phyloP scores from a whole-genome alignment of 345 rosid genomes.

The Aegle marmelos region DNA sequence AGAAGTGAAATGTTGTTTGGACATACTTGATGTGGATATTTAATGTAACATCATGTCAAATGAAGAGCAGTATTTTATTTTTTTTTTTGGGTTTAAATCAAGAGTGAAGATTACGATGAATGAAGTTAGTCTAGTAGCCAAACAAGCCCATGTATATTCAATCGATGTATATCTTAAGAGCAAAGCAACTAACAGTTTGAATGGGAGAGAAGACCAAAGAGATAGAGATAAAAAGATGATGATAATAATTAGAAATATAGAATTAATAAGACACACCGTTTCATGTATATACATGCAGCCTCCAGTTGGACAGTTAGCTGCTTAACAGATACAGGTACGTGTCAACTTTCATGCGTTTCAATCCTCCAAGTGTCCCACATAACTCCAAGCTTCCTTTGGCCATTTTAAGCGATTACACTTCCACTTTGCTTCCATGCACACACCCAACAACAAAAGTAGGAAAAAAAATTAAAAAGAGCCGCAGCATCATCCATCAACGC shows the following conservation, averaged over 20 bases:
- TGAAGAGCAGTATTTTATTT: too few species aligned
- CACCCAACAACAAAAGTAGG: neutral
- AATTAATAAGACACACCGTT: neutral
- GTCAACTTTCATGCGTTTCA: slow-evolving; percentile 21
- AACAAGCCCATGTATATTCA: neutral
- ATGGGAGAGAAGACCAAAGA: neutral
- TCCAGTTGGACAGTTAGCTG: slow-evolving; percentile 1
- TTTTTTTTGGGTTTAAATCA: too few species aligned
- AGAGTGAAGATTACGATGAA: neutral
- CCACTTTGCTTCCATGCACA: slow-evolving; percentile 38
- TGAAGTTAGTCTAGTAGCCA: slow-evolving; percentile 1
- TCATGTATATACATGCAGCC: neutral
- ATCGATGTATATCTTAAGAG: neutral
- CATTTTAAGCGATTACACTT: slow-evolving; percentile 15
- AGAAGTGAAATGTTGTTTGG: too few species aligned
- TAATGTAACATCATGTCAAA: too few species aligned
- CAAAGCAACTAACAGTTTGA: neutral
- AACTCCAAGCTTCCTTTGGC: slow-evolving; percentile 14
- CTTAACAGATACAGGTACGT: slow-evolving; percentile 24
- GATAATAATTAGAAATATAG: neutral
- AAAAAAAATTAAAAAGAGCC: neutral
- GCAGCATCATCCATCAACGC: neutral
- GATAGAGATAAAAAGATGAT: neutral
- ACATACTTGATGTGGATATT: too few species aligned
- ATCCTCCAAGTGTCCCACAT: slow-evolving; percentile 38